Evolutionary conservation across 257 asterid species (phyloP).

Genomic region (Euphrasia confusa): DNA sequence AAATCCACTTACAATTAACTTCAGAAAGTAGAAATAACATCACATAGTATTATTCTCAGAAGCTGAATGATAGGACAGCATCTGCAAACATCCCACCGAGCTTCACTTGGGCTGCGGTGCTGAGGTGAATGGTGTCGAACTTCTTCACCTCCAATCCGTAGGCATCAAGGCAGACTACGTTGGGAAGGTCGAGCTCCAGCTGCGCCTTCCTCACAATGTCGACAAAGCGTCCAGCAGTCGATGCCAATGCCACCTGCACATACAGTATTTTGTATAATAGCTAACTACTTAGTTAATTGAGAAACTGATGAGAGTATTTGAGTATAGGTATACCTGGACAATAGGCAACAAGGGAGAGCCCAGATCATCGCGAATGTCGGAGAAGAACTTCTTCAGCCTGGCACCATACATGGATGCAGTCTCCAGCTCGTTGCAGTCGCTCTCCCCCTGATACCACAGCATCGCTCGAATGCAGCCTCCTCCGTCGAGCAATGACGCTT

Average conservation of each 20-base stretch:
- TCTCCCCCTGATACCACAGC: constrained; percentile 53
- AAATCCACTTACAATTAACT: too few relatives aligned
- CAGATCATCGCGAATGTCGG: constrained; percentile 34
- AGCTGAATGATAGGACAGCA: neutral
- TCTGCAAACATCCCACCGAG: neutral
- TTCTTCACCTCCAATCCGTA: neutral
- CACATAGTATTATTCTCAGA: too few relatives aligned
- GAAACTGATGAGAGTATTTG: neutral
- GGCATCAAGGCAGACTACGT: neutral
- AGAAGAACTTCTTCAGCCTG: constrained; percentile 22
- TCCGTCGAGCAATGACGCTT: constrained; percentile 28
- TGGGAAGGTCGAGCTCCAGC: neutral
- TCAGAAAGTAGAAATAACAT: too few relatives aligned
- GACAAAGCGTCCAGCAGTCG: neutral
- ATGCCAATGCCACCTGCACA: neutral
- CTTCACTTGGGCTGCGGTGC: neutral
- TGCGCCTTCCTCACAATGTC: neutral
- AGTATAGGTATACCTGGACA: constrained; percentile 27
- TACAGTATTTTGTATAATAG: too few relatives aligned
- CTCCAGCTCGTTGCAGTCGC: neutral
- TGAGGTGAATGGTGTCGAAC: neutral
- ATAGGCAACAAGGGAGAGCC: constrained; percentile 29
- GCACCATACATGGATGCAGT: constrained; percentile 22
- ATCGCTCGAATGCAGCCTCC: constrained; percentile 30
- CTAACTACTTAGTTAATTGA: too few relatives aligned